Conservation (phyloP, 805 yeast species). For the Schizosaccharomyces lindneri region DNA sequence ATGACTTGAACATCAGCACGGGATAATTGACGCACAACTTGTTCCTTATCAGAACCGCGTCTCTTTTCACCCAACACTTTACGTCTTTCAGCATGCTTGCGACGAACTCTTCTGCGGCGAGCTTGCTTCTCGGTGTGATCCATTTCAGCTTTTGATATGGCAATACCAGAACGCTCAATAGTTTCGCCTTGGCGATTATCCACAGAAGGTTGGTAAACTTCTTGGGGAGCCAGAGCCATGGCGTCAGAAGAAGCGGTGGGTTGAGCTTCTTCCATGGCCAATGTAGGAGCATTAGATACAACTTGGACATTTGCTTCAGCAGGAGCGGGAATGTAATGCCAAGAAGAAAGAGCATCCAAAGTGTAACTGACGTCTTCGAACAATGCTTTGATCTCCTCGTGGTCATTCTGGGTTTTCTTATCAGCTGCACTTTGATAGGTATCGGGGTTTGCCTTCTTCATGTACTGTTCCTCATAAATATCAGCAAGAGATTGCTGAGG, state of each 20-base stretch:
- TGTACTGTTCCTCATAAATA: slow-evolving; percentile 64
- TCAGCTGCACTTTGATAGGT: slow-evolving; percentile 23
- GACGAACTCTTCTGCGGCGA: background rate
- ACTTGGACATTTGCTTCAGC: slow-evolving; percentile 56
- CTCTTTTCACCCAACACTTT: background rate
- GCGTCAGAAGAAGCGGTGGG: slow-evolving; percentile 50
- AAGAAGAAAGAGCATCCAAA: slow-evolving; percentile 76
- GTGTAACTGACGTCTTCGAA: slow-evolving; percentile 39
- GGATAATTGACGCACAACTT: background rate
- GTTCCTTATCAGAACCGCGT: background rate
- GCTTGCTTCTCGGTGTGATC: background rate
- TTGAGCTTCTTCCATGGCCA: slow-evolving; percentile 88
- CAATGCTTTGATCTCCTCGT: slow-evolving; percentile 48
- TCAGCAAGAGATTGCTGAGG: slow-evolving; percentile 77
- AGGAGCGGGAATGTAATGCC: slow-evolving; percentile 82
- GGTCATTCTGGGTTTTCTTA: slow-evolving; percentile 46
- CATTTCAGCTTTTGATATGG: slow-evolving; percentile 1
- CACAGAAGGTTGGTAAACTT: slow-evolving; percentile 25
- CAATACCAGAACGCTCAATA: background rate
- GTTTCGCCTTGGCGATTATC: background rate
- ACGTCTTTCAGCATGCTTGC: background rate
- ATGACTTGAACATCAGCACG: background rate
- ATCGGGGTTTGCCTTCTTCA: slow-evolving; percentile 15
- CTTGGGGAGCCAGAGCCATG: slow-evolving; percentile 75
- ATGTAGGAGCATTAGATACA: slow-evolving; percentile 58